phyloP scores from a whole-genome alignment of 257 asterid genomes.

The Dorcoceras hygrometricum region DNA sequence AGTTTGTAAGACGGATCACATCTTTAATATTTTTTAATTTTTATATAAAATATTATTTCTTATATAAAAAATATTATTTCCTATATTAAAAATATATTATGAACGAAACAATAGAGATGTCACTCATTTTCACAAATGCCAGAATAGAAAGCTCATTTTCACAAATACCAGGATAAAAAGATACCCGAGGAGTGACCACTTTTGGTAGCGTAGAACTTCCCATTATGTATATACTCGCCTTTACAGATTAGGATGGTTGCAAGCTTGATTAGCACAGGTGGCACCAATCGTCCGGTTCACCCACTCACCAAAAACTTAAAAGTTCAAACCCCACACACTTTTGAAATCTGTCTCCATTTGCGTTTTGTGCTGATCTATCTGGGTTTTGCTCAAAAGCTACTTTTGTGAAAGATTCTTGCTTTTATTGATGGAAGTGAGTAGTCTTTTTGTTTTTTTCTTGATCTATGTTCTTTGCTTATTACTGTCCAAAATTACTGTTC shows the following conservation, averaged over 20 bases:
- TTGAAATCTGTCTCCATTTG: constrained; percentile 15
- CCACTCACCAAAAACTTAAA: background rate
- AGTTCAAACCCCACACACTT: background rate
- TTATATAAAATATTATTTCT: no score
- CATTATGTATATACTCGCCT: no score
- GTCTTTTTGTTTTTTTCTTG: constrained; percentile 16
- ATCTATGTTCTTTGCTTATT: constrained; percentile 8
- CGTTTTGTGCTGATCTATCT: constrained; percentile 9
- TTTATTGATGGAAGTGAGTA: constrained; percentile 40
- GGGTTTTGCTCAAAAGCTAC: constrained; percentile 24
- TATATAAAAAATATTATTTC: no score
- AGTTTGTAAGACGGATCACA: no score
- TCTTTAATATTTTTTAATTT: no score
- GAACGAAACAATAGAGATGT: no score
- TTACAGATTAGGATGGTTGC: background rate
- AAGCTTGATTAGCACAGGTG: constrained; percentile 17
- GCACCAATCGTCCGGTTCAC: constrained; percentile 22
- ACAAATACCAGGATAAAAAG: no score
- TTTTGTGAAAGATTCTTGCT: constrained; percentile 20
- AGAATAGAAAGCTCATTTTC: no score
- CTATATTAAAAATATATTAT: no score
- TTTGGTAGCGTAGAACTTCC: no score
- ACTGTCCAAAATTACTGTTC: constrained; percentile 1
- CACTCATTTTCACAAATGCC: no score
- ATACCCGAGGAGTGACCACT: no score